Conservation (phyloP, 352 stramenopile genomes). For the Globisporangium sylvaticum region DNA sequence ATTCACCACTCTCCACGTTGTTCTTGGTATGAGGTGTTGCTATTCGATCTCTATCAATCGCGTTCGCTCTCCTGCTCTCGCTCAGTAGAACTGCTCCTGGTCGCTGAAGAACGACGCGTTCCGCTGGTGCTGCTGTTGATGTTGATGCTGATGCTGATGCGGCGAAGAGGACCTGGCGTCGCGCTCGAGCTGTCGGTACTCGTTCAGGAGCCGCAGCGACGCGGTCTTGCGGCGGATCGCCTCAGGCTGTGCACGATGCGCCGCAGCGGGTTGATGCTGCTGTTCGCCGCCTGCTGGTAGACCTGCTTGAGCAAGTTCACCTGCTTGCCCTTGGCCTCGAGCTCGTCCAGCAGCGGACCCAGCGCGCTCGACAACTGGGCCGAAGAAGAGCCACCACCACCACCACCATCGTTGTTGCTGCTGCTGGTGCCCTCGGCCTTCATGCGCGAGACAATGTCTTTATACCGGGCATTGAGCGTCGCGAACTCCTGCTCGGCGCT, state of each 20-base stretch:
- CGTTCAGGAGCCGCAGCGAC: slow-evolving; percentile 58
- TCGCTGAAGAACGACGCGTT: slow-evolving; percentile 15
- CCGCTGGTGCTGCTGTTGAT: background rate
- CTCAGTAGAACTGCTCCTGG: slow-evolving; percentile 18
- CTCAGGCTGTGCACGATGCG: slow-evolving; percentile 52
- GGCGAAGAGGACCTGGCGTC: slow-evolving; percentile 21
- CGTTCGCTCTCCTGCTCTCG: background rate
- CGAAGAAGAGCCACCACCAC: slow-evolving; percentile 7
- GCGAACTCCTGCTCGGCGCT: slow-evolving; percentile 45
- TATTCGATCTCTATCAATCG: background rate
- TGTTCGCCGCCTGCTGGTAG: slow-evolving; percentile 47
- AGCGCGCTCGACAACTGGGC: slow-evolving; percentile 42
- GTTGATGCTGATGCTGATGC: background rate
- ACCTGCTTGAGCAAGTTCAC: slow-evolving; percentile 66
- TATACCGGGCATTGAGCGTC: slow-evolving; percentile 36
- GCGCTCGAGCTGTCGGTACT: slow-evolving; percentile 61
- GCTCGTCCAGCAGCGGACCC: slow-evolving; percentile 45
- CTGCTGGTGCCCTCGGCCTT: slow-evolving; percentile 19
- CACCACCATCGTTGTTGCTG: background rate
- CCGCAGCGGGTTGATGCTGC: slow-evolving; percentile 53
- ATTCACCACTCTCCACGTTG: background rate
- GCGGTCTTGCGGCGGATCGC: slow-evolving; percentile 59
- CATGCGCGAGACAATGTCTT: slow-evolving; percentile 39
- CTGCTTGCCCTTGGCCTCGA: slow-evolving; percentile 65
- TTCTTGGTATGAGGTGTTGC: background rate